Base-by-base conservation (phyloP, 495 filamentous ascomycete genomes). In the Talaromyces thailandensis region DNA sequence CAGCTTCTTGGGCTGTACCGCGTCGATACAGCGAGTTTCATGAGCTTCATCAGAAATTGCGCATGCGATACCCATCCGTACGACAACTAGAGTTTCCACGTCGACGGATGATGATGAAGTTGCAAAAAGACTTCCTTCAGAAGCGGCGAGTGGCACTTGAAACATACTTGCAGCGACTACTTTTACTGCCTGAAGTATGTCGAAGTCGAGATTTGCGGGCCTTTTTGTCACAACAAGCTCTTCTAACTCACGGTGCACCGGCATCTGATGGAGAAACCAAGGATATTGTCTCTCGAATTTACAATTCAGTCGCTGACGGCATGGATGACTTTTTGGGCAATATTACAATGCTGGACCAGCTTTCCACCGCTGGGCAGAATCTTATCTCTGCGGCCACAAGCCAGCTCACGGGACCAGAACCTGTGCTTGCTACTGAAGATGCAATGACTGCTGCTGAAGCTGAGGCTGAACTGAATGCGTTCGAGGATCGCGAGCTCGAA, bases 311-410 rank as follows among this genome's bases (percentile, higher is more conserved):
- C 52, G 85, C 93, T 3, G 93, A 98, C 70, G 95, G 94, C 32
- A 96, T 98, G 92, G 95, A 99, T 74, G 94, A 99, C 66, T 92
- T 98, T 64, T 76, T 96, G 3, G 91, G 95, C 43, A 97, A 96
- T 69, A 93, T 98, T 56, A 91, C 94, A 4, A 91, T 98, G 0
- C 84, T 98, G 12, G 95, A 98, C 66, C 95, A 98, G 69, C 84
- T 98, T 7, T 96, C 92, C 12, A 81, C 93, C 3, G 91, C 94
- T 5, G 92, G 93, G 0, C 92, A 96, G 70, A 97, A 93, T 67
- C 81, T 98, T 29, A 90, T 98, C 35, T 90, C 91, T 6, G 91
- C 92, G 23, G 91, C 93, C 7, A 90, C 91, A 4, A 88, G 79
- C 63, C 92, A 95, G 70, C 82, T 90, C 61, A 84, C 77, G 8